These are phyloP conservation scores for Fusarium brevicatenulatum DNA, from an alignment of 2,329 filamentous ascomycete genomes.

Conservation along the genomic window DNA sequence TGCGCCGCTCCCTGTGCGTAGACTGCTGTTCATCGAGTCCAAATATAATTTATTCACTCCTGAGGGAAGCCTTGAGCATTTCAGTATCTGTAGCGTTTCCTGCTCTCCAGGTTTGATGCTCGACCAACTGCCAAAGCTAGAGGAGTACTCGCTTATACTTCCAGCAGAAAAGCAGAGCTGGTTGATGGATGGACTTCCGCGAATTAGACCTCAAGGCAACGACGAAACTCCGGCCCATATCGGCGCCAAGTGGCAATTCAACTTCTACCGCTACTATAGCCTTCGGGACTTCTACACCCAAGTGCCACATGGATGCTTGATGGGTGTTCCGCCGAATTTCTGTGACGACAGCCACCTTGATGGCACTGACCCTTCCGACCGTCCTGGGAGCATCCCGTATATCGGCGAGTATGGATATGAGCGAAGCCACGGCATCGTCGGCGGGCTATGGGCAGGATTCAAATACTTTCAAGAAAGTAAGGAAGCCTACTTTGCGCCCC, in stretches of 20 bases:
- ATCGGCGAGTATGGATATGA: not conserved
- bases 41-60: rapidly evolving
- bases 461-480: not conserved
- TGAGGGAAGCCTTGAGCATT: too few relatives aligned
- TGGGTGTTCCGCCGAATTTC: not conserved
- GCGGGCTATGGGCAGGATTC: not conserved
- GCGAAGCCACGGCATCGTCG: not conserved
- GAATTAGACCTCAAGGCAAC: not conserved
- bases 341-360: not conserved
- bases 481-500: not conserved
- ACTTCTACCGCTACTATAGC: not conserved
- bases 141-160: not conserved
- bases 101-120: not conserved
- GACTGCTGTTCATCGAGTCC: too few relatives aligned
- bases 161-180: not conserved
- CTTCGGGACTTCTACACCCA: too few relatives aligned
- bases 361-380: not conserved
- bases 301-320: not conserved
- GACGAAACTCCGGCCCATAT: not conserved
- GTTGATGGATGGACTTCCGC: not conserved
- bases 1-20: not conserved
- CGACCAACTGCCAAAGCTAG: rapidly evolving
- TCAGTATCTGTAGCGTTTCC: not conserved
- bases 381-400: not conserved
- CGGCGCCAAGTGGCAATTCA: not conserved